phyloP scores from a whole-genome alignment of 2,329 filamentous ascomycete species.

The Diaporthe amygdali region DNA sequence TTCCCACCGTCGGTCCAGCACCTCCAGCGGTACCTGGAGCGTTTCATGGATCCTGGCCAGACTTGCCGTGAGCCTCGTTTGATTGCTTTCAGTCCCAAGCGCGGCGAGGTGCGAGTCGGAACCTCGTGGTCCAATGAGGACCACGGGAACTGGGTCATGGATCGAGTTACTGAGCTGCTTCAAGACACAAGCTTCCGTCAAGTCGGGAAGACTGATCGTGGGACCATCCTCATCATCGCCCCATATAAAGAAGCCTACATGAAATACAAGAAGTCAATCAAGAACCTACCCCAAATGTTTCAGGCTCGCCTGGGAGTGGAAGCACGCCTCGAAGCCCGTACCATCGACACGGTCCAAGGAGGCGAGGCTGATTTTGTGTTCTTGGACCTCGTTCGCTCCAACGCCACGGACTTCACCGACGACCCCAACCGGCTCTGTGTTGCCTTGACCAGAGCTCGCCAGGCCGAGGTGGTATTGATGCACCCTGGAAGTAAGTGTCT shows the following conservation, averaged over 20 bases:
- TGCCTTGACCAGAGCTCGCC: slow-evolving; percentile 44
- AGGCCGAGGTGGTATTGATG: slow-evolving; percentile 48
- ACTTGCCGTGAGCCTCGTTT: slow-evolving; percentile 40
- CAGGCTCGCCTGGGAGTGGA: slow-evolving; percentile 36
- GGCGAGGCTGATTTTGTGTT: slow-evolving; percentile 49
- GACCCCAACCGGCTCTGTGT: slow-evolving; percentile 46
- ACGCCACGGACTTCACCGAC: slow-evolving; percentile 44
- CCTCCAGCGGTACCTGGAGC: slow-evolving; percentile 28
- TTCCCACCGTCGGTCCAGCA: slow-evolving; percentile 25
- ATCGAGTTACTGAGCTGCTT: slow-evolving; percentile 37
- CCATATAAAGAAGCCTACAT: slow-evolving; percentile 43
- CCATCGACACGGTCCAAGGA: slow-evolving; percentile 47
- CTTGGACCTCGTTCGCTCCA: slow-evolving; percentile 46
- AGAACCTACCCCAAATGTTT: slow-evolving; percentile 29
- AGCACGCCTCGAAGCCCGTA: slow-evolving; percentile 40
- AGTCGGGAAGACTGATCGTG: slow-evolving; percentile 31
- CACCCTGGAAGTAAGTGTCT: slow-evolving; percentile 30
- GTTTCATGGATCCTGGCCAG: slow-evolving; percentile 19
- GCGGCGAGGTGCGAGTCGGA: slow-evolving; percentile 28
- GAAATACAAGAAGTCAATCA: slow-evolving; percentile 34
- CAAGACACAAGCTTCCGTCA: slow-evolving; percentile 35
- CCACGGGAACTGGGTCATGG: slow-evolving; percentile 41
- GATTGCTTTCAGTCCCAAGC: slow-evolving; percentile 30
- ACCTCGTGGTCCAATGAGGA: slow-evolving; percentile 43
- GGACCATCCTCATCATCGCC: slow-evolving; percentile 43